phyloP scores from a whole-genome alignment of 2,329 filamentous ascomycete genomes.

The Rutstroemia sp. region DNA sequence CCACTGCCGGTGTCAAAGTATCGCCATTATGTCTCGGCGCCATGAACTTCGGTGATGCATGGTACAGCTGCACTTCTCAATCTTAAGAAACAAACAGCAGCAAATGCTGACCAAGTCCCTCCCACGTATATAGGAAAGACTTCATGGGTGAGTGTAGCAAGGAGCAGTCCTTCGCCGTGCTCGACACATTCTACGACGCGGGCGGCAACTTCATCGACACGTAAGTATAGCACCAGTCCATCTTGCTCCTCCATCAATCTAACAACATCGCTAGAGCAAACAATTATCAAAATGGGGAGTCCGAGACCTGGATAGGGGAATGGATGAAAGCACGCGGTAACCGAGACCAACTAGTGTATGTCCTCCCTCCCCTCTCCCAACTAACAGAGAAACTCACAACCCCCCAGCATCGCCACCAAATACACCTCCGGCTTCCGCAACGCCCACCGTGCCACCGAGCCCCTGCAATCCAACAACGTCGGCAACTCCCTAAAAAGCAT shows the following conservation, averaged over 20 bases:
- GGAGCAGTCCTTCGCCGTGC: constrained; percentile 43
- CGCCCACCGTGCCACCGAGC: constrained; percentile 25
- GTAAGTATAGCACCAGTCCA: too few relatives aligned
- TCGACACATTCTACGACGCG: constrained; percentile 48
- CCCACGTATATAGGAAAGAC: not conserved
- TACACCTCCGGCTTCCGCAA: constrained; percentile 28
- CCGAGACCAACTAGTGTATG: constrained; percentile 51
- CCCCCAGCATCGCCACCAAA: constrained; percentile 52
- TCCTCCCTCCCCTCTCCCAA: too few relatives aligned
- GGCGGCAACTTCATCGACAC: constrained; percentile 67
- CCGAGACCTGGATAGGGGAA: constrained; percentile 60
- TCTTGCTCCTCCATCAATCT: too few relatives aligned
- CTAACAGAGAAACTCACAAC: too few relatives aligned
- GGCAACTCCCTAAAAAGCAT: constrained; percentile 59
- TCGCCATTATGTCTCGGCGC: constrained; percentile 58
- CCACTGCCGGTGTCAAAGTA: constrained; percentile 58
- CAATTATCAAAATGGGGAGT: constrained; percentile 55
- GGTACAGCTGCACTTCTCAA: too few relatives aligned
- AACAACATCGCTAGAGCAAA: constrained; percentile 34
- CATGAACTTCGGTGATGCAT: constrained; percentile 53
- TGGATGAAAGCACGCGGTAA: constrained; percentile 59
- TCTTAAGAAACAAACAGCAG: too few relatives aligned
- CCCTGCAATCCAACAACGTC: constrained; percentile 36
- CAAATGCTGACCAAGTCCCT: too few relatives aligned
- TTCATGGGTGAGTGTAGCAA: constrained; percentile 43